These are phyloP conservation scores for Xylaria hypoxylon DNA, from an alignment of 2,329 filamentous ascomycete genomes.

Conservation along the genomic window DNA sequence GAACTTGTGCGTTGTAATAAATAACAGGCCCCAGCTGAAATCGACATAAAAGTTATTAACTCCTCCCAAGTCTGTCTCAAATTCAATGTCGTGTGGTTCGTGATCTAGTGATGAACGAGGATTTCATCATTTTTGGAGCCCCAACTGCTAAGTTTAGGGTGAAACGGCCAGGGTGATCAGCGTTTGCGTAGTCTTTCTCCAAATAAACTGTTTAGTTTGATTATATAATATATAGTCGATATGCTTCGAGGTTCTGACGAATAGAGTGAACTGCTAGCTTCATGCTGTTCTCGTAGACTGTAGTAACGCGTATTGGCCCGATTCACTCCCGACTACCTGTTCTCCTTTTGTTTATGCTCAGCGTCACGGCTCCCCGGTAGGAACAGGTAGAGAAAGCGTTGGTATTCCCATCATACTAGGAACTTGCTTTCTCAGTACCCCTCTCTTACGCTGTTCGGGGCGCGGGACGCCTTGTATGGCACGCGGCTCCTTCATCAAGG, in stretches of 20 bases:
- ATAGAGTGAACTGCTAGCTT: background rate
- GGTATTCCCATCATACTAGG: constrained; percentile 52
- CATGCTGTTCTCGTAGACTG: background rate
- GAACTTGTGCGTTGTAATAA: background rate
- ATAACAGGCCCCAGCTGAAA: constrained; percentile 1
- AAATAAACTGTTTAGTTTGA: constrained; percentile 6
- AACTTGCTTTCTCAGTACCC: constrained; percentile 68
- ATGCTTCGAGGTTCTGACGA: background rate
- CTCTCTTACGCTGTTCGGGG: constrained; percentile 63
- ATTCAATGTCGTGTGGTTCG: background rate
- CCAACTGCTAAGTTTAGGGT: constrained; percentile 2
- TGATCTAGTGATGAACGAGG: background rate
- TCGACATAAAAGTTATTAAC: constrained; percentile 1
- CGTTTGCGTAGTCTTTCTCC: constrained; percentile 14
- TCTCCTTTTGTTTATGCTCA: background rate
- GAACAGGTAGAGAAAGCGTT: constrained; percentile 45
- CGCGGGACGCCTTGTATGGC: constrained; percentile 88
- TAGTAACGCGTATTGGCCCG: background rate
- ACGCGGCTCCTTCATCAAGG: constrained; percentile 91
- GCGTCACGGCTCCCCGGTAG: constrained; percentile 28
- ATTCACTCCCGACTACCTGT: background rate
- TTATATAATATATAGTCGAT: constrained; percentile 17
- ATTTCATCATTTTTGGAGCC: background rate
- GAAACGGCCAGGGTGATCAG: constrained; percentile 9
- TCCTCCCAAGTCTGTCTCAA: background rate